Percentiles rank a stretch among this genome's conserved stretches.
Evolutionary conservation across 208 protist genomes (phyloP).

Genomic region (Leptomonas pyrrhocoris): DNA sequence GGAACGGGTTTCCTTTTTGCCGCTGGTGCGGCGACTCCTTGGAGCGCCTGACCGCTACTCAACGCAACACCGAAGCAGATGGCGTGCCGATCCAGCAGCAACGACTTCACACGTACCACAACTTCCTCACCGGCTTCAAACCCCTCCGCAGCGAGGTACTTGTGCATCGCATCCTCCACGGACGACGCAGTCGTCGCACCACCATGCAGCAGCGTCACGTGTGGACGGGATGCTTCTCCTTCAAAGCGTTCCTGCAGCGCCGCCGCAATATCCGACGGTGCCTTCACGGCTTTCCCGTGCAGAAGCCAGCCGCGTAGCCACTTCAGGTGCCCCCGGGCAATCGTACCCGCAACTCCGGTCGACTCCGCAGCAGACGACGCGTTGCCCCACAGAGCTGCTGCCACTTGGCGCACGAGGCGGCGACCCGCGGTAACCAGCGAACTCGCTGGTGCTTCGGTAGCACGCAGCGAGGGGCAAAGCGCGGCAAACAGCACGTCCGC

Average conservation of each 20-base stretch:
- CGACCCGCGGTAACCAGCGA: conserved; percentile 8
- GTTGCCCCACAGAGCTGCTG: conserved; percentile 6
- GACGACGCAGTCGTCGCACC: background rate
- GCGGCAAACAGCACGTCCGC: conserved; percentile 13
- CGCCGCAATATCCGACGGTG: conserved; percentile 10
- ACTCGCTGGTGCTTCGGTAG: background rate
- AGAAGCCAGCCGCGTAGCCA: conserved; percentile 84
- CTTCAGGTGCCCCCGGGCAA: conserved; percentile 58
- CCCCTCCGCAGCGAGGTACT: conserved; percentile 24
- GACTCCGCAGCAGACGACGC: background rate
- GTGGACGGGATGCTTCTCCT: conserved; percentile 25
- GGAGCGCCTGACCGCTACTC: background rate
- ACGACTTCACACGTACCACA: conserved; percentile 35
- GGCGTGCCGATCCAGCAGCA: conserved; percentile 77
- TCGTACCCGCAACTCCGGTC: conserved; percentile 1
- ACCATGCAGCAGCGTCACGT: conserved; percentile 71
- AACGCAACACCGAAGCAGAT: conserved; percentile 52
- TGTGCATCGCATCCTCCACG: background rate
- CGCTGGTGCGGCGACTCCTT: conserved; percentile 6
- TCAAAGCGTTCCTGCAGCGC: conserved; percentile 69
- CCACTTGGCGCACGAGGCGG: conserved; percentile 1
- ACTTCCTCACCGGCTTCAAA: conserved; percentile 41
- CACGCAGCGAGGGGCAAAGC: background rate
- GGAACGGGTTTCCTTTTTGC: conserved; percentile 23
- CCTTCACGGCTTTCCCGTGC: conserved; percentile 21